Base-by-base conservation (phyloP, 2,329 filamentous ascomycete species). In the Fusarium oxysporum region DNA sequence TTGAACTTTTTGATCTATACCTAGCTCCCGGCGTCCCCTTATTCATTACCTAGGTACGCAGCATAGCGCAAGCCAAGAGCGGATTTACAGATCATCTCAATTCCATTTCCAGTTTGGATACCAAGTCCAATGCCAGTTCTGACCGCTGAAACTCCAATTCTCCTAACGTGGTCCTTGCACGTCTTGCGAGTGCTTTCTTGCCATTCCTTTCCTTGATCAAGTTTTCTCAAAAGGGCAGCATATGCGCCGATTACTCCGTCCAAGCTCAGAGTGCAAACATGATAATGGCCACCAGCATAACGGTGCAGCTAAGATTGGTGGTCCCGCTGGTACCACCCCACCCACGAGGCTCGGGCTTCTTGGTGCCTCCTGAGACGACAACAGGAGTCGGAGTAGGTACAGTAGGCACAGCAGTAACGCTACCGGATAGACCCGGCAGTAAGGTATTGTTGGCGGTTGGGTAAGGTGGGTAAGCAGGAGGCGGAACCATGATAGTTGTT, bases 281-380 rank as follows among this genome's bases (percentile, higher is more conserved):
- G 55, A 82, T 70, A 50, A 75, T 75, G 17, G 80, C 80, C 41
- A 82, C 65, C 58, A 84, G 72, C 80, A 85, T 80, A 70, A 84
- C 72, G 41, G 78, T 72, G 68, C 80, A 82, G 44, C 79, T 78
- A 32, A 83, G 74, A 61, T 80, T 79, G 66, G 80, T 78, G 25
- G 76, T 77, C 64, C 78, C 76, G 56, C 76, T 81, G 62, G 73
- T 72, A 30, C 71, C 70, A 9, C 77, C 78, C 63, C 78, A 79
- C 37, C 77, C 77, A 44, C 74, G 73, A 38, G 78, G 80, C 63
- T 80, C 76, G 5, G 78, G 76, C 65, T 78, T 78, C 77, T 81
- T 82, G 63, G 70, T 77, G 7, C 77, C 80, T 33, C 76, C 78
- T 32, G 82, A 83, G 53, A 79, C 72, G 53, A 80, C 69, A 58